Percentiles rank a stretch among this genome's conserved stretches.
Evolutionary conservation across 306 rosid genomes (phyloP).

Genomic region (Cicer bijugum): DNA sequence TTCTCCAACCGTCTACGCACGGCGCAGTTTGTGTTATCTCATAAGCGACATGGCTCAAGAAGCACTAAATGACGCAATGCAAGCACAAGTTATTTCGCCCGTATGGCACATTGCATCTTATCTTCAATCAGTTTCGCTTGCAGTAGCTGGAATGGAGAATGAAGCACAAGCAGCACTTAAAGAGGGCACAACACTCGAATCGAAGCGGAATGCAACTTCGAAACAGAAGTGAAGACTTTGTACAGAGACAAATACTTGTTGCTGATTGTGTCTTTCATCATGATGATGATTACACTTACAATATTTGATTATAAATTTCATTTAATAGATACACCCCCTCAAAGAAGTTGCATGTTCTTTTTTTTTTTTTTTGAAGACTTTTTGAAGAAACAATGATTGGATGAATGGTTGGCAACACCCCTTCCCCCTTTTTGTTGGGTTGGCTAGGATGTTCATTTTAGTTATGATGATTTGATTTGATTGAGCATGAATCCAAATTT

Average conservation of each 20-base stretch:
- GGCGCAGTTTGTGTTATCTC: constrained; percentile 75
- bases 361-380: constrained; percentile 38
- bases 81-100: constrained; percentile 69
- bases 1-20: constrained; percentile 73
- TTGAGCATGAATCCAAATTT: constrained; percentile 45
- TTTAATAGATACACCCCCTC: constrained; percentile 33
- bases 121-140: constrained; percentile 74
- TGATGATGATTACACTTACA: constrained; percentile 32
- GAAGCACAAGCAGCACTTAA: constrained; percentile 72
- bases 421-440: constrained; percentile 52
- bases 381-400: constrained; percentile 44
- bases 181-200: constrained; percentile 69
- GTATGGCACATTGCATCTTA: constrained; percentile 85
- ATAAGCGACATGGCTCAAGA: constrained; percentile 72
- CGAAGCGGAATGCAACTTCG: constrained; percentile 55
- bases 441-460: constrained; percentile 48
- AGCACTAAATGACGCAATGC: constrained; percentile 76
- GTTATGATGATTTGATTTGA: constrained; percentile 52
- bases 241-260: constrained; percentile 44
- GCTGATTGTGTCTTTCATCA: constrained; percentile 45
- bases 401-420: constrained; percentile 50
- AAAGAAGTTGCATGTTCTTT: constrained; percentile 40
- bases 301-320: constrained; percentile 42
- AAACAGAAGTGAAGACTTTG: constrained; percentile 60
- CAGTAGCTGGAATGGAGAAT: constrained; percentile 64